Evolutionary conservation across 1,284 basidiomycete genomes (phyloP).

Genomic region (Inonotus obliquus): DNA sequence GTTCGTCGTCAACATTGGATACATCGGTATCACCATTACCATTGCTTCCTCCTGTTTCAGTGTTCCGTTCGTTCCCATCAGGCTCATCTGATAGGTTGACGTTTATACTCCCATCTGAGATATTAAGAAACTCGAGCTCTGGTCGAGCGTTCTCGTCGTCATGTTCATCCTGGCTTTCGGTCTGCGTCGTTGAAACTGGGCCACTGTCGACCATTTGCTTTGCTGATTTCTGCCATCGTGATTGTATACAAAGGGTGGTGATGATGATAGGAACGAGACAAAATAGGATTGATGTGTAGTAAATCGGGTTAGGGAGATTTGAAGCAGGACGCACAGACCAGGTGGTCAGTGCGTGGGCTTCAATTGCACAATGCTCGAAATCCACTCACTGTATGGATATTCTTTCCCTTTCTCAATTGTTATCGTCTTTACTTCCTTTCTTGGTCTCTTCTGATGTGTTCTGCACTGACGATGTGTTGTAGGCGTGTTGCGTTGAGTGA

Average conservation of each 20-base stretch:
- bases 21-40: background rate
- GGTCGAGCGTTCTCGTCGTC: background rate
- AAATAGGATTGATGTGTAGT: background rate
- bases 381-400: background rate
- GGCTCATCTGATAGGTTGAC: background rate
- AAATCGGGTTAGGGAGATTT: too few relatives aligned
- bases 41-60: background rate
- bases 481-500: background rate
- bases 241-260: background rate
- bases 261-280: background rate
- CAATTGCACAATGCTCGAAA: background rate
- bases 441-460: background rate
- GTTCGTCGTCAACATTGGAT: slow-evolving; percentile 2
- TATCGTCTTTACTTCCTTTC: background rate
- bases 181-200: background rate
- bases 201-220: background rate
- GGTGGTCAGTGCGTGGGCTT: slow-evolving; percentile 7
- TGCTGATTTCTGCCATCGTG: background rate
- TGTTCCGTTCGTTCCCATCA: background rate
- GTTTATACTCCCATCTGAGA: background rate
- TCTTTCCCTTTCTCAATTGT: too few relatives aligned
- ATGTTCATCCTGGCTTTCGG: background rate
- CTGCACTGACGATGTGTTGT: background rate
- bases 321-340: slow-evolving; percentile 6
- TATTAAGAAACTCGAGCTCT: background rate